Evolutionary conservation across 1,139 yeast genomes (phyloP).

Genomic region (Taiozyma onychis): DNA sequence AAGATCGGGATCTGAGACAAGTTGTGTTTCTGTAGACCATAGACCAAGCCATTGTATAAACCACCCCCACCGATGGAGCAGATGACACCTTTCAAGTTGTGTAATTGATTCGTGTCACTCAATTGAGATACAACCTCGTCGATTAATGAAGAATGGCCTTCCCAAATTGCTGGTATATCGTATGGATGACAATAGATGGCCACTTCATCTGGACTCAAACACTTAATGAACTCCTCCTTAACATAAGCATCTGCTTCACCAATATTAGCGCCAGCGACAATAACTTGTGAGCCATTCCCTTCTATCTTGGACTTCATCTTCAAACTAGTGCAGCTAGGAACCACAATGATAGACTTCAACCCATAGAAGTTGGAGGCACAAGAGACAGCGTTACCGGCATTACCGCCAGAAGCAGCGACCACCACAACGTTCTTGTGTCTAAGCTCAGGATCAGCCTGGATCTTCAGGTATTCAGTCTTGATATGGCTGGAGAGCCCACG

Average conservation of each 20-base stretch:
- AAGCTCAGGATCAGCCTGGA: constrained; percentile 1
- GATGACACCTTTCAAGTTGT: constrained; percentile 49
- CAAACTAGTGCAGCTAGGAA: constrained; percentile 44
- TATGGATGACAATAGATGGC: constrained; percentile 70
- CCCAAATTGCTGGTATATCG: constrained; percentile 59
- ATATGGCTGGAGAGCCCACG: constrained; percentile 57
- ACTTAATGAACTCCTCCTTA: constrained; percentile 32
- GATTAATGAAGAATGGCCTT: constrained; percentile 57
- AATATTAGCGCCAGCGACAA: constrained; percentile 52
- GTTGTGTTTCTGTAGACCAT: constrained; percentile 43
- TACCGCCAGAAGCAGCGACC: constrained; percentile 68
- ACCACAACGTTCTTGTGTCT: constrained; percentile 35
- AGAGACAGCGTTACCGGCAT: constrained; percentile 77
- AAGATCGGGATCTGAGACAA: constrained; percentile 39
- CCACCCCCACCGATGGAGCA: constrained; percentile 80
- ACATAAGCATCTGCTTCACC: constrained; percentile 60
- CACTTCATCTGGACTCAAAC: constrained; percentile 25
- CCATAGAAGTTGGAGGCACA: constrained; percentile 44
- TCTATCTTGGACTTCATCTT: constrained; percentile 36
- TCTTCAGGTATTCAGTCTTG: constrained; percentile 15
- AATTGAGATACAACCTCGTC: constrained; percentile 50
- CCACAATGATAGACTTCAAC: constrained; percentile 57
- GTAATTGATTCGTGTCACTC: constrained; percentile 18
- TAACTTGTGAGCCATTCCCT: constrained; percentile 47
- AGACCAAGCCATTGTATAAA: constrained; percentile 54